Base-by-base conservation (phyloP, 352 stramenopile genomes). In the Globisporangium spiculum region DNA sequence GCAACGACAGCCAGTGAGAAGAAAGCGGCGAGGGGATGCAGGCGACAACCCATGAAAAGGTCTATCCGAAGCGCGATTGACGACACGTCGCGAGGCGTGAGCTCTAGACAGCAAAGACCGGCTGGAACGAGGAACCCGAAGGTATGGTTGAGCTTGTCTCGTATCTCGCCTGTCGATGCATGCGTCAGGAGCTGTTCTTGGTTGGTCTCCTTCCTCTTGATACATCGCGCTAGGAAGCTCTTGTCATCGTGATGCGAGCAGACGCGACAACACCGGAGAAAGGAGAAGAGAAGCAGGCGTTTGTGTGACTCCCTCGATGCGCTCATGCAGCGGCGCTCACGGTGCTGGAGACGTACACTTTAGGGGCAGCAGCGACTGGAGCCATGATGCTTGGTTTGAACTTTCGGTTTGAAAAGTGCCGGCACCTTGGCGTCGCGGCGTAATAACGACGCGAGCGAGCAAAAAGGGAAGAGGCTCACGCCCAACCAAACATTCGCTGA, bases 351-450 rank as follows among this genome's bases (percentile, higher is more conserved):
- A 89, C 85, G 80, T 93, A 93, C 86, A 93, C 82, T 90, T 93
- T 93, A 41, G 83, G 81, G 69, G 80, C 75, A 81, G 77, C 73
- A 68, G 72, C 74, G 68, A 78, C 74, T 73, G 84, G 81, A 81
- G 86, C 83, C 86, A 94, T 94, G 78, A 70, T 82, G 80, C 71
- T 76, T 77, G 83, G 72, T 78, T 55, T 69, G 72, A 90, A 92
- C 82, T 90, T 92, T 83, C 84, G 81, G 86, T 94, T 94, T 94
- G 86, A 94, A 94, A 92, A 92, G 84, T 92, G 84, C 76, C 55
- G 26, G 20, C 32, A 60, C 32, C 9, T 32, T 22, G 53, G 67
- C 8, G 26, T 14, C 4, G 26, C 52, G 14, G 52, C 53, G 16
- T 32, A 7, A 38, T n/a, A 41, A 24, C 52, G 22, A 27, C 52